These are phyloP conservation scores for Ceratocystis diversiconidia DNA, from an alignment of 2,329 filamentous ascomycete species.

Conservation along the genomic window DNA sequence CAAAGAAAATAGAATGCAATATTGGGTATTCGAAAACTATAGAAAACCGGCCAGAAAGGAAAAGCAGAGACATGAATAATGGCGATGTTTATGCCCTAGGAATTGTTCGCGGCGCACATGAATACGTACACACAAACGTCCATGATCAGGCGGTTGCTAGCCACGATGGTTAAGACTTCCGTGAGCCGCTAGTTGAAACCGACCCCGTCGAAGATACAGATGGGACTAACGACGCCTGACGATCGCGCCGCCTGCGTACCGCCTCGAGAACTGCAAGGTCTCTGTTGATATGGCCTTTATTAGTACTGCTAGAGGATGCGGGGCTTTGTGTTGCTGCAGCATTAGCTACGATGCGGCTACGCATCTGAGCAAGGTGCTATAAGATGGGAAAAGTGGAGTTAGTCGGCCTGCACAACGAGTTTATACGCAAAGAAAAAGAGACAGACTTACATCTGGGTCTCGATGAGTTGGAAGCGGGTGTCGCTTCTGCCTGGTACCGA, in stretches of 20 bases:
- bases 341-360: neutral
- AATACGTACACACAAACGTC: no score
- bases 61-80: no score
- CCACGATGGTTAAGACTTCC: neutral
- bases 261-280: neutral
- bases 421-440: neutral
- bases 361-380: conserved; percentile 5
- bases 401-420: neutral
- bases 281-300: neutral
- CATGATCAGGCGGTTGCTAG: no score
- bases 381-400: neutral
- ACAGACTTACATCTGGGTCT: conserved; percentile 3
- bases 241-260: neutral
- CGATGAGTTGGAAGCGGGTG: neutral
- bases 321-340: neutral
- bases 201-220: neutral
- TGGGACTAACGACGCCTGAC: neutral
- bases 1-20: neutral
- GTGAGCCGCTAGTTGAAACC: neutral
- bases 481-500: neutral
- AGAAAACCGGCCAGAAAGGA: no score
- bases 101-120: no score
- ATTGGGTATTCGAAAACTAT: neutral
- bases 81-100: no score
- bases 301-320: neutral